Evolutionary conservation across 352 stramenopile species (phyloP).

Genomic region (Elongisporangium undulatum): DNA sequence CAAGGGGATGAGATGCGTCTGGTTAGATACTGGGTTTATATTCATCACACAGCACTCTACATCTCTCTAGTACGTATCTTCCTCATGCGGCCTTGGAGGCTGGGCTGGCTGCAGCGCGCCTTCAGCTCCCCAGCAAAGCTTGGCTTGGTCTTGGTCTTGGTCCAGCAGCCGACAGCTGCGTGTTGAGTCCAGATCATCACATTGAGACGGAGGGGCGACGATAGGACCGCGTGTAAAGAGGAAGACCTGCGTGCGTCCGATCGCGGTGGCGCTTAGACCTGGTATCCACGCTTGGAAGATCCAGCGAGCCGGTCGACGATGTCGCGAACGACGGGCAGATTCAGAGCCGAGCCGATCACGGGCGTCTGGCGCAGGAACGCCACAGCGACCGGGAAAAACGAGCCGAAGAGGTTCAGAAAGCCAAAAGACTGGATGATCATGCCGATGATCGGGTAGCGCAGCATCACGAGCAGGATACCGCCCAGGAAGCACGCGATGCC

Average conservation of each 20-base stretch:
- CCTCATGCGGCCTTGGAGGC: background rate
- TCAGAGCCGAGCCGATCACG: slow-evolving; percentile 87
- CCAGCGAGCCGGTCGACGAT: slow-evolving; percentile 83
- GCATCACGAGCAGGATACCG: slow-evolving; percentile 90
- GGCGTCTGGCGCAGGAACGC: slow-evolving; percentile 91
- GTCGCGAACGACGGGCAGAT: slow-evolving; percentile 76
- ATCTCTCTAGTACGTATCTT: background rate
- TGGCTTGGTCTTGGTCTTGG: background rate
- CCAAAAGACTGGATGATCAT: slow-evolving; percentile 94
- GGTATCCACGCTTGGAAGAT: slow-evolving; percentile 81
- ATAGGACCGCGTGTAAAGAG: background rate
- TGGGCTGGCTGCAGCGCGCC: too few relatives aligned
- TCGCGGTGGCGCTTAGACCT: slow-evolving; percentile 41
- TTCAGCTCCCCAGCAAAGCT: background rate
- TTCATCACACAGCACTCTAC: background rate
- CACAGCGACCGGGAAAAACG: slow-evolving; percentile 94
- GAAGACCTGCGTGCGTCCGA: background rate
- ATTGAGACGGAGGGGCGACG: too few relatives aligned
- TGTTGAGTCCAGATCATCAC: too few relatives aligned
- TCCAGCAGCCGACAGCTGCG: background rate
- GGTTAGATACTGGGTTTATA: background rate
- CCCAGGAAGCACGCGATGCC: slow-evolving; percentile 94
- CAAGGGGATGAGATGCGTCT: background rate
- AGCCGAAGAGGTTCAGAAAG: slow-evolving; percentile 95
- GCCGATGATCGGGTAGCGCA: slow-evolving; percentile 90